Base-by-base conservation (phyloP, 1,284 basidiomycete genomes). In the Ustilago nuda region DNA sequence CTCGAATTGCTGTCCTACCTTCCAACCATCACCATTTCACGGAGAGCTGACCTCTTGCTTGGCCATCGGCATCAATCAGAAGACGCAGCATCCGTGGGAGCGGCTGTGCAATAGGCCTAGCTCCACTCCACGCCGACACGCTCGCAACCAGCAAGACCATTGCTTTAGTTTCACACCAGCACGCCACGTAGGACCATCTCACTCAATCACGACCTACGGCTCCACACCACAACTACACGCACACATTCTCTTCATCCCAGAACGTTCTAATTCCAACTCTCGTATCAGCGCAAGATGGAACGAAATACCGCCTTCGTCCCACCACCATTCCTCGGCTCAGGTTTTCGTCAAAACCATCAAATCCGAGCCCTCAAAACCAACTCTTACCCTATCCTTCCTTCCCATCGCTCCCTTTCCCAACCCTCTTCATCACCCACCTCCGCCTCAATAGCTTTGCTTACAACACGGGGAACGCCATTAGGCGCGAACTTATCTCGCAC, bases 361-460 rank as follows among this genome's bases (percentile, higher is more conserved):
- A 76, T 76, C 15, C 64, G 73, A 8, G 3, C 35, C 30, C 54
- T 72, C 27, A 76, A 76, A 51, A 55, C 35, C 54, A 76, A 76
- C 65, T 68, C 65, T 6, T 53, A 59, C 12, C 73, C 65, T 1
- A 48, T 51, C 41, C 58, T 59, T 12, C 7, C 58, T 2, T 55
- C 66, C 4, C 55, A 68, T n/a, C 71, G 65, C 36, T 68, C 71
- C 3, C 23, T 68, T 3, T 39, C 15, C 19, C 17, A n/a, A 0
- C 51, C 71, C 1, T 61, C 61, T 4, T n/a, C n/a, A 2, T 68
- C 71, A 19, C 65, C 64, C 58, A 39, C 58, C 2, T 54, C 65
- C 8, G 55, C 71, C 6, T 68, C 71, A 11, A 6, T 50, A 17
- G 12, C 30, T 9, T 52, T 73, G 30, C 50, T 68, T n/a, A 55